Evolutionary conservation across 495 filamentous ascomycete genomes (phyloP).

Genomic region (Halenospora varia): DNA sequence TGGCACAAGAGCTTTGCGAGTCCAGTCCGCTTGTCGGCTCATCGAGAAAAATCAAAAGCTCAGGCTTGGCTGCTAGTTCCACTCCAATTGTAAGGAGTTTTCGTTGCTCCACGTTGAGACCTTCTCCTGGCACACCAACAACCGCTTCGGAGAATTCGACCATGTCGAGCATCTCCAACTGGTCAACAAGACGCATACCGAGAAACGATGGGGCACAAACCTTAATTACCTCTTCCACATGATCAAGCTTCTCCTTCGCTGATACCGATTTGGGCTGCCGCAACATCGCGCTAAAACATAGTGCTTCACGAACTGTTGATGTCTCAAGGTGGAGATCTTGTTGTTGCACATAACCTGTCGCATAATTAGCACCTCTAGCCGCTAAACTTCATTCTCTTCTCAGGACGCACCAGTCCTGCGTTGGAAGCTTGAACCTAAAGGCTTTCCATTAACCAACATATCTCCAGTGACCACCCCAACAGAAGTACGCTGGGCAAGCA

Average conservation of each 20-base stretch:
- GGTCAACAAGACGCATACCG: too few relatives aligned
- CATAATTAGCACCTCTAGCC: too few relatives aligned
- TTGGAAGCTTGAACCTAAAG: slow-evolving; percentile 76
- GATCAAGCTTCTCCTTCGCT: slow-evolving; percentile 71
- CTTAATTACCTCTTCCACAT: slow-evolving; percentile 90
- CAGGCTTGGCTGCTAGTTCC: slow-evolving; percentile 86
- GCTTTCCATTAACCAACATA: slow-evolving; percentile 77
- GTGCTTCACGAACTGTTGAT: slow-evolving; percentile 79
- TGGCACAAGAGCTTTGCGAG: slow-evolving; percentile 80
- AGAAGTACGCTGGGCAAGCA: slow-evolving; percentile 71
- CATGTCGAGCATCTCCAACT: slow-evolving; percentile 86
- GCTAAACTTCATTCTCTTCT: too few relatives aligned
- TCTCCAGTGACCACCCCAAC: slow-evolving; percentile 85
- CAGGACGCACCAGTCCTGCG: too few relatives aligned
- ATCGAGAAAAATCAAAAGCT: slow-evolving; percentile 85
- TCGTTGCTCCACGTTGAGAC: slow-evolving; percentile 88
- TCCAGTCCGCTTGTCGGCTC: slow-evolving; percentile 52
- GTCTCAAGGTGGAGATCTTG: slow-evolving; percentile 89
- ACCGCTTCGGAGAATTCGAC: slow-evolving; percentile 81
- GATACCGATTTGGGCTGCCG: slow-evolving; percentile 74
- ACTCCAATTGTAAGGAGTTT: slow-evolving; percentile 92
- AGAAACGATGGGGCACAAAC: too few relatives aligned
- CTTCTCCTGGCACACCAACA: slow-evolving; percentile 83
- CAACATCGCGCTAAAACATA: slow-evolving; percentile 78
- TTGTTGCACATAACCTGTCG: slow-evolving; percentile 93